phyloP scores from a whole-genome alignment of 495 filamentous ascomycete genomes.

The Aspergillus diversus region DNA sequence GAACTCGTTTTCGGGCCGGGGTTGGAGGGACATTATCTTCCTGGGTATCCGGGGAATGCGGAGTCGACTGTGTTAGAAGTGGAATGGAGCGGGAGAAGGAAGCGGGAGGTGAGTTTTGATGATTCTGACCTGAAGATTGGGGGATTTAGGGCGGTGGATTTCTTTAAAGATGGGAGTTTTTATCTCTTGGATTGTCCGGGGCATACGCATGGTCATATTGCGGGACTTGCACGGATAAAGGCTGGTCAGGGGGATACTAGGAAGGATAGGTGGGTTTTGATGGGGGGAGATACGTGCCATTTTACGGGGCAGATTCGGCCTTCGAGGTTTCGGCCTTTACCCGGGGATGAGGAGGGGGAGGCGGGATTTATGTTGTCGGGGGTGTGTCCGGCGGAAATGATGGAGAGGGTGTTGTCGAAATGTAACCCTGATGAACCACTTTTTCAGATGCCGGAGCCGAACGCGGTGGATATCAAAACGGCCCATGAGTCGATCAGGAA shows the following conservation, averaged over 20 bases:
- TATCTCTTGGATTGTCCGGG: constrained; percentile 50
- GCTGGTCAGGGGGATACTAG: constrained; percentile 16
- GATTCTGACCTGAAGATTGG: constrained; percentile 35
- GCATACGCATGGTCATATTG: constrained; percentile 48
- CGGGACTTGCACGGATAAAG: constrained; percentile 39
- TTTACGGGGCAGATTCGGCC: constrained; percentile 58
- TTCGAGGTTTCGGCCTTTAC: constrained; percentile 35
- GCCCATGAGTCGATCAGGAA: not conserved
- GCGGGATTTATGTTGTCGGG: not conserved
- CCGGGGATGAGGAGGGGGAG: not conserved
- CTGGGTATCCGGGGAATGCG: constrained; percentile 53
- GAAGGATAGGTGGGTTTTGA: constrained; percentile 41
- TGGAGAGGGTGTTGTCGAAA: not conserved
- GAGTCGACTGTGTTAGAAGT: constrained; percentile 44
- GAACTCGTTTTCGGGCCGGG: constrained; percentile 60
- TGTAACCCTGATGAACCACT: not conserved
- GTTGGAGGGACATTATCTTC: constrained; percentile 47
- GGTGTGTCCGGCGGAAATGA: not conserved
- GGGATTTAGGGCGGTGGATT: constrained; percentile 56
- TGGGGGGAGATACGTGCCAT: constrained; percentile 56
- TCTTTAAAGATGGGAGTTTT: constrained; percentile 48
- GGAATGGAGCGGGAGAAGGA: constrained; percentile 34
- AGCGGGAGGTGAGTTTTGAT: constrained; percentile 51
- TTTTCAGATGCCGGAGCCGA: not conserved
- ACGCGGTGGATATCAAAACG: not conserved